Conservation (phyloP, 371 early-diverging fungal genomes). For the Thermomucor indicae-seudaticae region DNA sequence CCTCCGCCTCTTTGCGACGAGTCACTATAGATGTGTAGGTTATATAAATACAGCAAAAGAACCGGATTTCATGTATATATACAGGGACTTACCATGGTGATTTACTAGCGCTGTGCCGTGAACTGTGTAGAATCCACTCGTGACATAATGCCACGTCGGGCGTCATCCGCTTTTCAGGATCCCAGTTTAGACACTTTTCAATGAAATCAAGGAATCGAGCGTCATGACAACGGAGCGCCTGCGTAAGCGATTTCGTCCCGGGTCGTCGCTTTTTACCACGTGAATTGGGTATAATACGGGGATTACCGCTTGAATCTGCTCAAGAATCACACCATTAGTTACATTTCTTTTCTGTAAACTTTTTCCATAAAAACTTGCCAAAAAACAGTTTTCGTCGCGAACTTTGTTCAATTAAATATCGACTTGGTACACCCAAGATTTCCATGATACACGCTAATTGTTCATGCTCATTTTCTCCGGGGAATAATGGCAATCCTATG, state of each 20-base stretch:
- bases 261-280: conserved; percentile 88
- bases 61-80: no score
- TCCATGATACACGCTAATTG: conserved; percentile 95
- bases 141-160: conserved; percentile 83
- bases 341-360: not conserved
- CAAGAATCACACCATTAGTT: conserved; percentile 2
- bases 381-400: conserved; percentile 85
- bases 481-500: conserved; percentile 88
- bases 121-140: conserved; percentile 62
- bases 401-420: conserved; percentile 71
- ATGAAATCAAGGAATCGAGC: conserved; percentile 83
- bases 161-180: conserved; percentile 86
- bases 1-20: no score
- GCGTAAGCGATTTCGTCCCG: conserved; percentile 67
- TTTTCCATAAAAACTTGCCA: conserved; percentile 48
- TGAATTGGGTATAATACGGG: conserved; percentile 74
- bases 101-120: conserved; percentile 3
- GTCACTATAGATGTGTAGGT: no score
- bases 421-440: conserved; percentile 78
- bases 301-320: conserved; percentile 66
- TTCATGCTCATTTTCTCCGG: conserved; percentile 96
- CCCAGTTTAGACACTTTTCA: conserved; percentile 80
- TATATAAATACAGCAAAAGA: no score
- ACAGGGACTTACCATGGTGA: no score
- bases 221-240: conserved; percentile 71